These are phyloP conservation scores for Teratosphaeria viscida DNA, from an alignment of 2,329 filamentous ascomycete species.

Conservation along the genomic window DNA sequence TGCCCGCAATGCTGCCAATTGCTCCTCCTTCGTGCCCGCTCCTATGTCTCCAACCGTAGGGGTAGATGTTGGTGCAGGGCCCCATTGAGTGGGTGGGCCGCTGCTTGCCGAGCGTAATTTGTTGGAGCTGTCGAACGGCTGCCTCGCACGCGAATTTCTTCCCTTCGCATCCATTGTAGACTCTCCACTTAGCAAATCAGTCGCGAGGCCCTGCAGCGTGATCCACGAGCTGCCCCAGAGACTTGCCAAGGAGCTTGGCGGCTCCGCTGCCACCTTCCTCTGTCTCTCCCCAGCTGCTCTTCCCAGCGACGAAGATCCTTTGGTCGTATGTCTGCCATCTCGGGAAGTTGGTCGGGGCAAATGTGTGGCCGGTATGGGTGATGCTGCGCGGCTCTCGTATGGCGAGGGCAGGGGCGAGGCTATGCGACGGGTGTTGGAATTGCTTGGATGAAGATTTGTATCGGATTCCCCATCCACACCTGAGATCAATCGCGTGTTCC, in stretches of 20 bases:
- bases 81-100: slow-evolving; percentile 38
- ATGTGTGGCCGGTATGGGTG: slow-evolving; percentile 27
- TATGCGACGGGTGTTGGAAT: slow-evolving; percentile 21
- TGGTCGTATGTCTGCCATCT: slow-evolving; percentile 13
- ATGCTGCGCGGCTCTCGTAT: slow-evolving; percentile 16
- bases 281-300: slow-evolving; percentile 5
- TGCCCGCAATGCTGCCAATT: slow-evolving; percentile 36
- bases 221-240: slow-evolving; percentile 41
- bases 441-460: slow-evolving; percentile 23
- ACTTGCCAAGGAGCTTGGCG: slow-evolving; percentile 27
- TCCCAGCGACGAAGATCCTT: neutral
- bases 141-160: slow-evolving; percentile 19
- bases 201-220: slow-evolving; percentile 39
- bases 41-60: slow-evolving; percentile 31
- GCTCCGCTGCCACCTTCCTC: slow-evolving; percentile 10
- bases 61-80: slow-evolving; percentile 28
- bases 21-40: slow-evolving; percentile 35
- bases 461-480: slow-evolving; percentile 35
- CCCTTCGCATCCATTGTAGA: slow-evolving; percentile 6
- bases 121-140: slow-evolving; percentile 15
- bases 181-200: slow-evolving; percentile 37
- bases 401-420: slow-evolving; percentile 29
- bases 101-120: slow-evolving; percentile 20
- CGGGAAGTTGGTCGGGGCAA: slow-evolving; percentile 16
- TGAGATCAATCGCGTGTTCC: slow-evolving; percentile 38